Conservation (phyloP, 75 land plant genomes). For the Azolla pinnata region DNA sequence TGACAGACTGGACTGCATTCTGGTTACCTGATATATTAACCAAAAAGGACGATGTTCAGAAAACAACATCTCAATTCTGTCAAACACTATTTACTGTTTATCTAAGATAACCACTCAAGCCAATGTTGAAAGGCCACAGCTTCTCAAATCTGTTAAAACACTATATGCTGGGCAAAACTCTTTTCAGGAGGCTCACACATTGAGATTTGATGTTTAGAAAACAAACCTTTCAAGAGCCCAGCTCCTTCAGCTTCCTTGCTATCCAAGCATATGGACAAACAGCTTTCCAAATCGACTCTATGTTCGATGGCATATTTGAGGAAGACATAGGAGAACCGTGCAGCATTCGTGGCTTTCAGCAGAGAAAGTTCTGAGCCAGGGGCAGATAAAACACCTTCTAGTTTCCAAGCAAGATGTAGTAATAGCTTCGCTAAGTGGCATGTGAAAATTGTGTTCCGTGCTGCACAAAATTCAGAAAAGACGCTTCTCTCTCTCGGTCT, state of each 20-base stretch:
- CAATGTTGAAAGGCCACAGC: too few relatives aligned
- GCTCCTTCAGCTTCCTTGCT: constrained; percentile 2
- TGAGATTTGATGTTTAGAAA: too few relatives aligned
- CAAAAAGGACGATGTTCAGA: too few relatives aligned
- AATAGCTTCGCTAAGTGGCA: constrained; percentile 12
- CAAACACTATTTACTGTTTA: too few relatives aligned
- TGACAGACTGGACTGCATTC: not conserved
- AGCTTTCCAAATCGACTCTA: not conserved
- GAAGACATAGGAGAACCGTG: constrained; percentile 9
- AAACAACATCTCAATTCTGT: too few relatives aligned
- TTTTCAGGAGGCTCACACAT: too few relatives aligned
- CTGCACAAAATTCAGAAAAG: not conserved
- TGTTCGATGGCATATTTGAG: constrained; percentile 14
- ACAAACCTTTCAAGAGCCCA: constrained; percentile 2
- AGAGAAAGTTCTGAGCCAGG: not conserved
- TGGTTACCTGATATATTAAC: too few relatives aligned
- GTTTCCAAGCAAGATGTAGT: constrained; percentile 13
- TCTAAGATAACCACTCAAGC: too few relatives aligned
- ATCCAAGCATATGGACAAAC: not conserved
- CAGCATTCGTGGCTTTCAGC: constrained; percentile 12
- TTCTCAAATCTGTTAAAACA: too few relatives aligned
- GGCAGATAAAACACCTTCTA: constrained; percentile 1
- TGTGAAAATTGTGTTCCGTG: constrained; percentile 9
- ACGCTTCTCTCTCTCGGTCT: not conserved
- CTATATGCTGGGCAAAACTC: too few relatives aligned